A percentile compares a stretch with the other conserved stretches of the same genome.
These are phyloP conservation scores for Colletotrichum liriopes DNA, from an alignment of 2,329 filamentous ascomycete species.

Conservation along the genomic window DNA sequence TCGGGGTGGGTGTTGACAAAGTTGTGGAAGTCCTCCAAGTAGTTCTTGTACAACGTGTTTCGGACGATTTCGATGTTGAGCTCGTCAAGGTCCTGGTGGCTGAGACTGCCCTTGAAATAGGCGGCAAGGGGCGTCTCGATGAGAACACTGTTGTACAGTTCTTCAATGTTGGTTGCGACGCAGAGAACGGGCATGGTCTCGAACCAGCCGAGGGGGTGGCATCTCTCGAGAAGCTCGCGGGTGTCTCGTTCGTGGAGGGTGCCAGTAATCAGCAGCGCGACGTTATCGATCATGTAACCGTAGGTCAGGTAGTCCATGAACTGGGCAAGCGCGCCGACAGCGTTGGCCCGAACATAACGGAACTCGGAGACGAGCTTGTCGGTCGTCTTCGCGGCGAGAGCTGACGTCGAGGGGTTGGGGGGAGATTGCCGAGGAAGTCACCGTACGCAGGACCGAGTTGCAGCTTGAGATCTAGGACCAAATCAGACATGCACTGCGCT, in stretches of 20 bases:
- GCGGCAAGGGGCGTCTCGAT: constrained; percentile 96
- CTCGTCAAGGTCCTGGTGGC: constrained; percentile 97
- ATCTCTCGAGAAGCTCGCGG: constrained; percentile 92
- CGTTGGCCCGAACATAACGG: constrained; percentile 94
- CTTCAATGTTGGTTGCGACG: constrained; percentile 98
- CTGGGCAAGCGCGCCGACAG: constrained; percentile 89
- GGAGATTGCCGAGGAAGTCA: constrained; percentile 93
- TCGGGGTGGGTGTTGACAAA: constrained; percentile 94
- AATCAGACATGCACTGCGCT: constrained; percentile 37
- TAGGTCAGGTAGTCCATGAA: constrained; percentile 99
- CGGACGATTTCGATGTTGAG: constrained; percentile 99
- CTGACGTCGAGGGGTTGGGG: constrained; percentile 98
- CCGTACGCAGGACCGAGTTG: constrained; percentile 97
- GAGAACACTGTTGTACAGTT: constrained; percentile 97
- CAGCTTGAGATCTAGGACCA: constrained; percentile 87
- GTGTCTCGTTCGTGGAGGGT: constrained; percentile 98
- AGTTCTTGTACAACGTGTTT: constrained; percentile 99
- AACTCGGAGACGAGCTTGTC: constrained; percentile 99
- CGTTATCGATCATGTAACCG: constrained; percentile 99
- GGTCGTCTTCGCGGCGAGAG: constrained; percentile 93
- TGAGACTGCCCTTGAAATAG: constrained; percentile 97
- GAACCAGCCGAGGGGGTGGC: constrained; percentile 98
- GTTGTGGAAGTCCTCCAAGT: constrained; percentile 95
- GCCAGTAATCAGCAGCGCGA: constrained; percentile 96
- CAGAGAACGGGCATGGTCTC: constrained; percentile 99